Percentiles rank a stretch among this genome's conserved stretches.
Evolutionary conservation across 2,329 filamentous ascomycete genomes (phyloP).

Genomic region (Teratosphaeria gauchensis): DNA sequence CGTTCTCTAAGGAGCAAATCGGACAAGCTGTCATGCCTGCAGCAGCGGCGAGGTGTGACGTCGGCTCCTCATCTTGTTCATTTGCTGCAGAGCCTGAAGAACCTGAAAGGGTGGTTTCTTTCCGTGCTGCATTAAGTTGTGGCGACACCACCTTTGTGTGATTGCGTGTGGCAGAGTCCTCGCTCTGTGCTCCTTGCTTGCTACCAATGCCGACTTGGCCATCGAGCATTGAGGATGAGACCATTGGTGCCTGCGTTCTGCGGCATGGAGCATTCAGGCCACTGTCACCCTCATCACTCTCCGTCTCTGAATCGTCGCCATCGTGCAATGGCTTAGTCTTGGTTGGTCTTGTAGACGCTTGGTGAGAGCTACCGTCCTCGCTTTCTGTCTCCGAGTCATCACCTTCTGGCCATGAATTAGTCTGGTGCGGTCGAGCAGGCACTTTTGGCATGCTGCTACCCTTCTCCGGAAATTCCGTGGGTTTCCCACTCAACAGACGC

Average conservation of each 20-base stretch:
- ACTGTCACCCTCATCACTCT: constrained; percentile 7
- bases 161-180: neutral
- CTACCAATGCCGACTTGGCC: neutral
- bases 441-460: neutral
- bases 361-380: neutral
- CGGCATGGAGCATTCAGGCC: neutral
- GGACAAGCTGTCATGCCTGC: constrained; percentile 28
- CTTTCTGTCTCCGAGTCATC: constrained; percentile 16
- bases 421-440: neutral
- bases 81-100: neutral
- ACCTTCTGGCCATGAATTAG: constrained; percentile 1
- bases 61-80: neutral
- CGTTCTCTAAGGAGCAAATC: constrained; percentile 61
- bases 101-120: neutral
- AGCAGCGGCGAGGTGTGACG: neutral
- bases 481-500: constrained; percentile 31
- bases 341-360: neutral
- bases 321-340: constrained; percentile 2
- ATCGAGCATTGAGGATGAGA: neutral
- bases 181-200: neutral
- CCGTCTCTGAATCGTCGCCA: constrained; percentile 16
- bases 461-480: neutral
- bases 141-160: neutral
- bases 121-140: neutral
- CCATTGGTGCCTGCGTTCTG: neutral